These are phyloP conservation scores for Pulveroboletus ravenelii DNA, from an alignment of 768 basidiomycete genomes.

Conservation along the genomic window DNA sequence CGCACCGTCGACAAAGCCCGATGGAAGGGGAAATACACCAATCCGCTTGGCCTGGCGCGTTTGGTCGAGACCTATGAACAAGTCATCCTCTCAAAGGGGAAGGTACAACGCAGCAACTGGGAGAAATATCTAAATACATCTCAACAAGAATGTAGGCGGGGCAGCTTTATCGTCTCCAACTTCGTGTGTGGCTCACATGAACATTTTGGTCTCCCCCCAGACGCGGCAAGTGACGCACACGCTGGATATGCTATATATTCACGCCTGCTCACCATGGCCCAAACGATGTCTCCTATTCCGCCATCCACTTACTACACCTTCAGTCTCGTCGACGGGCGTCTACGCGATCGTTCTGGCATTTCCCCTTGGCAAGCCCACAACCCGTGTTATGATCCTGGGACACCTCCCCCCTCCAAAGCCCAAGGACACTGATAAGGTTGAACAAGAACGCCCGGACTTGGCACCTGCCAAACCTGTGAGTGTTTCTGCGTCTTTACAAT, in stretches of 20 bases:
- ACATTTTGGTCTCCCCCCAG: slow-evolving; percentile 37
- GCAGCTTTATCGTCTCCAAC: too few species aligned
- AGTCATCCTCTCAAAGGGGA: slow-evolving; percentile 52
- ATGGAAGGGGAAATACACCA: slow-evolving; percentile 70
- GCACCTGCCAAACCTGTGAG: too few species aligned
- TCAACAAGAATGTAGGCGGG: slow-evolving; percentile 70
- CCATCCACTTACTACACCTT: slow-evolving; percentile 51
- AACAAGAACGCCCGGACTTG: not conserved
- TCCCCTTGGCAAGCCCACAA: slow-evolving; percentile 53
- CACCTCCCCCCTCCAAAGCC: slow-evolving; percentile 49
- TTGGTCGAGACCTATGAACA: slow-evolving; percentile 58
- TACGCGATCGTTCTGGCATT: slow-evolving; percentile 37
- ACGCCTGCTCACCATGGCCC: slow-evolving; percentile 42
- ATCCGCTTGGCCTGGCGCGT: slow-evolving; percentile 57
- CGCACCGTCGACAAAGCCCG: slow-evolving; percentile 62
- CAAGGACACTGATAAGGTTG: slow-evolving; percentile 15
- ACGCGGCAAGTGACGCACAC: slow-evolving; percentile 71
- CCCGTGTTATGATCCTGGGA: slow-evolving; percentile 70
- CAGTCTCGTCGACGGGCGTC: slow-evolving; percentile 42
- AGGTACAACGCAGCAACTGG: slow-evolving; percentile 67
- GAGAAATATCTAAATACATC: slow-evolving; percentile 39
- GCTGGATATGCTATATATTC: slow-evolving; percentile 54
- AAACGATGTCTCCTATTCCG: slow-evolving; percentile 31
- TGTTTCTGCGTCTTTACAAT: too few species aligned
- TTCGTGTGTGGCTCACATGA: not conserved